Percentiles rank a stretch among this genome's conserved stretches.
Conservation (phyloP, 2,329 filamentous ascomycete genomes). For the Lachnellula occidentalis region DNA sequence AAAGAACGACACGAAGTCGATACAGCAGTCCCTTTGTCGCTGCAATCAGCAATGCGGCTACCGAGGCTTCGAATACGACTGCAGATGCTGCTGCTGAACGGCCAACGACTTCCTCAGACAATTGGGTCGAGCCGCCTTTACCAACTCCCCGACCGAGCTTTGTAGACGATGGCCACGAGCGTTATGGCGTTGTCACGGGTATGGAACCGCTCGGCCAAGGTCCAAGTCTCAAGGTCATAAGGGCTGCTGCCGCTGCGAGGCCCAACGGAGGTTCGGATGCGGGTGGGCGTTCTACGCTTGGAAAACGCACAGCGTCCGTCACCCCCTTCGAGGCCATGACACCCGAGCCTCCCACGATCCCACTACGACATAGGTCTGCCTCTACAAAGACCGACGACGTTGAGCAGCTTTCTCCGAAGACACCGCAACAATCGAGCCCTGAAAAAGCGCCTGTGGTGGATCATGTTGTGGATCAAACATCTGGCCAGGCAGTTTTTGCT, state of each 20-base stretch:
- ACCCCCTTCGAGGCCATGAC: conserved; percentile 15
- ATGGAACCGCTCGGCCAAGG: conserved; percentile 77
- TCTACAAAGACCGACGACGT: conserved; percentile 12
- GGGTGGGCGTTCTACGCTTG: conserved; percentile 6
- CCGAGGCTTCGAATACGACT: conserved; percentile 5
- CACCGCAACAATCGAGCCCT: conserved; percentile 14
- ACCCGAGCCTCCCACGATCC: conserved; percentile 15
- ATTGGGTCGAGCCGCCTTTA: conserved; percentile 53
- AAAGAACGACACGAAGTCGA: conserved; percentile 26
- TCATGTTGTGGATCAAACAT: conserved; percentile 5
- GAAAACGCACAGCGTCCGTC: conserved; percentile 24
- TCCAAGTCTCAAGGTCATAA: conserved; percentile 58
- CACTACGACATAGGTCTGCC: conserved; percentile 11
- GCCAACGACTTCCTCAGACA: conserved; percentile 30
- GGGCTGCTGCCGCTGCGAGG: conserved; percentile 31
- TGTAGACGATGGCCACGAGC: conserved; percentile 65
- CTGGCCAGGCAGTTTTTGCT: conserved; percentile 13
- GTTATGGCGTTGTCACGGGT: conserved; percentile 71
- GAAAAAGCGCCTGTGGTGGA: conserved; percentile 7
- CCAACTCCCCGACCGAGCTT: conserved; percentile 60
- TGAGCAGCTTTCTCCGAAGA: conserved; percentile 6
- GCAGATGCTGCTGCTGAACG: conserved; percentile 11
- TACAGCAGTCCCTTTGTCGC: conserved; percentile 25
- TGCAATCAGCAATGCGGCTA: conserved; percentile 10
- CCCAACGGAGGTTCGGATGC: conserved; percentile 11